Percentiles rank a stretch among this genome's conserved stretches.
phyloP scores from a whole-genome alignment of 1,139 yeast species.

The Zygoascus sp. region DNA sequence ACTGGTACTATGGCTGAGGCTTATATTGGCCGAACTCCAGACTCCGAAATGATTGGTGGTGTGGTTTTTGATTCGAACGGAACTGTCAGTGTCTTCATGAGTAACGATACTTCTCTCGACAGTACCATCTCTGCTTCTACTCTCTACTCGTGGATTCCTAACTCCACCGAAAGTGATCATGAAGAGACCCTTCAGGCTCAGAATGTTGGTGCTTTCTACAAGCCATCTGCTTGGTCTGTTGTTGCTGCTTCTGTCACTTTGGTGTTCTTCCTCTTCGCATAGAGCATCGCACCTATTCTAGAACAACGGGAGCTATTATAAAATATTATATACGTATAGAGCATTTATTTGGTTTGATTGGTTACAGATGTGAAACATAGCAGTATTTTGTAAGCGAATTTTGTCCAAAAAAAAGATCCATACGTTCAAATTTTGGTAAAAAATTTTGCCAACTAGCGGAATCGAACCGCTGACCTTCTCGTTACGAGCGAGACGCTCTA shows the following conservation, averaged over 20 bases:
- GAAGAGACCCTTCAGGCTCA: neutral
- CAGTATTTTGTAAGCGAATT: too few species aligned
- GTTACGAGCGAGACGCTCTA: conserved; percentile 16
- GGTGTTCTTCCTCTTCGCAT: conserved; percentile 1
- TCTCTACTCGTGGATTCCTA: conserved; percentile 10
- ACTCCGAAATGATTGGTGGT: conserved; percentile 78
- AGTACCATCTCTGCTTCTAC: conserved; percentile 10
- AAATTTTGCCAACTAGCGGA: conserved; percentile 13
- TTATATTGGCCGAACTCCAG: conserved; percentile 77
- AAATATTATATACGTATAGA: neutral
- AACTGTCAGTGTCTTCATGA: conserved; percentile 54
- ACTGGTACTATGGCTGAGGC: conserved; percentile 75
- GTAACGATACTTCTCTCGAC: conserved; percentile 52
- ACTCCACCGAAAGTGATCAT: neutral
- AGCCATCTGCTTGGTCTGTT: conserved; percentile 6
- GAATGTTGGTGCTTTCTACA: neutral
- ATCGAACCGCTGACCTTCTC: conserved; percentile 15
- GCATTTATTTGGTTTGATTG: neutral
- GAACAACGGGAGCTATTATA: neutral
- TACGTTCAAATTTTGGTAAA: neutral
- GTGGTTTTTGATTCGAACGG: conserved; percentile 66
- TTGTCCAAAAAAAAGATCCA: neutral
- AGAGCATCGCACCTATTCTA: neutral
- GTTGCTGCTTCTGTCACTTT: neutral
- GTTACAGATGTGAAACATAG: too few species aligned